Percentiles rank a stretch among this genome's conserved stretches.
phyloP scores from a whole-genome alignment of 495 filamentous ascomycete species.

The Podospora pseudopauciseta region DNA sequence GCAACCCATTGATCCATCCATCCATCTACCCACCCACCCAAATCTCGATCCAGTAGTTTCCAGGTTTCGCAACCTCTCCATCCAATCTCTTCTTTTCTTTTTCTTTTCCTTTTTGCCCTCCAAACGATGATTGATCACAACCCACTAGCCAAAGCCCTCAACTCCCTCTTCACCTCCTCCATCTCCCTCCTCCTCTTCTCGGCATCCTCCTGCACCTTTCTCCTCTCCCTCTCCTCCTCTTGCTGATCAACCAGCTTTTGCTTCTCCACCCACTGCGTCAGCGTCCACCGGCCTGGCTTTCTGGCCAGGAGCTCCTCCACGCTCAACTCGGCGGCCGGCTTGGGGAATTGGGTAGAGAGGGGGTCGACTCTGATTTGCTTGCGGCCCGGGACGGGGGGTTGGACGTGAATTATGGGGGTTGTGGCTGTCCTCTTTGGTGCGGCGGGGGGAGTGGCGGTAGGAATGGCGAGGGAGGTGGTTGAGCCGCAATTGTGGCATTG shows the following conservation, averaged over 20 bases:
- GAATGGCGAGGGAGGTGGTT: background rate
- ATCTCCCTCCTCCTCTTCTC: slow-evolving; percentile 28
- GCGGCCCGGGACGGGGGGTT: slow-evolving; percentile 14
- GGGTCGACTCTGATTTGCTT: slow-evolving; percentile 19
- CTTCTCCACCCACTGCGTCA: slow-evolving; percentile 40
- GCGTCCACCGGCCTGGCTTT: slow-evolving; percentile 34
- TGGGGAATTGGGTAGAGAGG: slow-evolving; percentile 31
- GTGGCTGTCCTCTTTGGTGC: background rate
- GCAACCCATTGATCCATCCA: background rate
- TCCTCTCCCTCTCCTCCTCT: slow-evolving; percentile 8
- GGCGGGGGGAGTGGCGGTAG: background rate
- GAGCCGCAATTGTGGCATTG: background rate
- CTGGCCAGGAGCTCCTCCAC: slow-evolving; percentile 42
- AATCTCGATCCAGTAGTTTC: background rate
- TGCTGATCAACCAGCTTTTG: slow-evolving; percentile 18
- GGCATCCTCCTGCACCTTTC: slow-evolving; percentile 1
- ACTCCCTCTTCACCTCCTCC: slow-evolving; percentile 37
- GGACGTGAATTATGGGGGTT: slow-evolving; percentile 7
- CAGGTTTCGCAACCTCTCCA: background rate
- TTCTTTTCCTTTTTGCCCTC: background rate
- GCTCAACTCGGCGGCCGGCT: slow-evolving; percentile 34
- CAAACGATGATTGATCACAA: background rate
- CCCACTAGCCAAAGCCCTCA: slow-evolving; percentile 15
- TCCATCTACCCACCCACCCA: background rate
- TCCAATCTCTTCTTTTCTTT: background rate